These are phyloP conservation scores for Penicillium paneum DNA, from an alignment of 2,329 filamentous ascomycete genomes.

Conservation along the genomic window DNA sequence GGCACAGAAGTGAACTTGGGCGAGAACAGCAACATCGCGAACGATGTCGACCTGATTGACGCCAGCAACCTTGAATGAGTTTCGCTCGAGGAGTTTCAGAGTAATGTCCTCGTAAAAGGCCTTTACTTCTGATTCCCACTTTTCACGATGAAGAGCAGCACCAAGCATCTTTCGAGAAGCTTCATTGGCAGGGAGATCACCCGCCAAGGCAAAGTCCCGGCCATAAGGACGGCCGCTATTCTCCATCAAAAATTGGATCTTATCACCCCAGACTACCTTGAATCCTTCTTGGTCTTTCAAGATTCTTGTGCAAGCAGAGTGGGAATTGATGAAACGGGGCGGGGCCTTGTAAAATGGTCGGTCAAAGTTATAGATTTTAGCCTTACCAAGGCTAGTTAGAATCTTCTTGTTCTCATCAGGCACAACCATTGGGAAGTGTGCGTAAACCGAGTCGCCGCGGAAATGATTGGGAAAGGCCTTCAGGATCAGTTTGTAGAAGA, in stretches of 20 bases:
- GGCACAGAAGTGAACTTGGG: constrained; percentile 54
- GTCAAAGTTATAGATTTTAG: constrained; percentile 43
- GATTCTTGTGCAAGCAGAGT: constrained; percentile 45
- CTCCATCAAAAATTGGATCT: constrained; percentile 46
- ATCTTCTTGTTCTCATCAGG: constrained; percentile 48
- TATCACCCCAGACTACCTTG: constrained; percentile 48
- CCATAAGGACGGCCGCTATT: constrained; percentile 37
- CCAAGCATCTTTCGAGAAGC: constrained; percentile 45
- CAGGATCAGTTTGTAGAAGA: constrained; percentile 53
- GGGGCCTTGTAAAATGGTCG: constrained; percentile 30
- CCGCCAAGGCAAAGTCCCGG: constrained; percentile 49
- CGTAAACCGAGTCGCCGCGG: constrained; percentile 48
- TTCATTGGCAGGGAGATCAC: constrained; percentile 43
- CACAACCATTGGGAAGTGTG: constrained; percentile 50
- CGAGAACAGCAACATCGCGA: constrained; percentile 51
- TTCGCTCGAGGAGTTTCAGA: constrained; percentile 41
- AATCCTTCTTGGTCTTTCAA: constrained; percentile 45
- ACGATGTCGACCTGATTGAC: constrained; percentile 49
- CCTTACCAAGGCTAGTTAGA: constrained; percentile 40
- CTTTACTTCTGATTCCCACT: constrained; percentile 47
- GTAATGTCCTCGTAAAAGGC: constrained; percentile 51
- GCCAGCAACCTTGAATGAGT: constrained; percentile 48
- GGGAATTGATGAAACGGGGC: constrained; percentile 45
- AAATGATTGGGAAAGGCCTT: constrained; percentile 51
- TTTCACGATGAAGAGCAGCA: constrained; percentile 44